Evolutionary conservation across 164 flowering plant genomes (phyloP).

Genomic region (Chimonanthus salicifolius): DNA sequence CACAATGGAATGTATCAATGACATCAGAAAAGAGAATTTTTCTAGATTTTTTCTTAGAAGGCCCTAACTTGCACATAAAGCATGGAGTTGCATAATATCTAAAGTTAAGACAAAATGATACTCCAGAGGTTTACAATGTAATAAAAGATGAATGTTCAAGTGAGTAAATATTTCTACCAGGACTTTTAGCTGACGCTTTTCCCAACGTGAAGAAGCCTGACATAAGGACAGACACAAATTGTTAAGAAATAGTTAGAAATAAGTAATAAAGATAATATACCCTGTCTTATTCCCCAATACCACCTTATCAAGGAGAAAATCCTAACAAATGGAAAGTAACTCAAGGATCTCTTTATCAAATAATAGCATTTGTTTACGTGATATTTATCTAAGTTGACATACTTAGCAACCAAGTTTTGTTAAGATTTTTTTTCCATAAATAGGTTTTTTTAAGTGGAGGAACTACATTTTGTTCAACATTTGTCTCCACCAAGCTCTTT

Average conservation of each 20-base stretch:
- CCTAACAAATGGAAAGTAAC: too few relatives aligned
- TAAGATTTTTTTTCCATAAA: too few relatives aligned
- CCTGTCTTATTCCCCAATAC: too few relatives aligned
- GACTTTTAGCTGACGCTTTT: constrained; percentile 81
- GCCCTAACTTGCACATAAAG: background rate
- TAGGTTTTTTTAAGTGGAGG: too few relatives aligned
- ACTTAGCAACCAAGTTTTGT: too few relatives aligned
- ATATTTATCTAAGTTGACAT: too few relatives aligned
- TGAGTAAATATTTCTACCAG: constrained; percentile 44
- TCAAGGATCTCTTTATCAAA: too few relatives aligned
- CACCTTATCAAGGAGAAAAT: too few relatives aligned
- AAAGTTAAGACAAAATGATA: background rate
- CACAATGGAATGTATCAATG: background rate
- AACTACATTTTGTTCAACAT: too few relatives aligned
- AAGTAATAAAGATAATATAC: too few relatives aligned
- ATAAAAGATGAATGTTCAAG: background rate
- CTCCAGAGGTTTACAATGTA: background rate
- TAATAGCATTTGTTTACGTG: too few relatives aligned
- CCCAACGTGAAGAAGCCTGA: constrained; percentile 92
- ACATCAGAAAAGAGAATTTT: background rate
- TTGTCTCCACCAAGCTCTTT: too few relatives aligned
- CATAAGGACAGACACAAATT: background rate
- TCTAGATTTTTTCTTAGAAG: background rate
- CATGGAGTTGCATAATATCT: background rate
- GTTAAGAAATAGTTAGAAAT: background rate